Evolutionary conservation across 176 grass and related monocot genomes (phyloP).

Genomic region (Hordeum vulgare): DNA sequence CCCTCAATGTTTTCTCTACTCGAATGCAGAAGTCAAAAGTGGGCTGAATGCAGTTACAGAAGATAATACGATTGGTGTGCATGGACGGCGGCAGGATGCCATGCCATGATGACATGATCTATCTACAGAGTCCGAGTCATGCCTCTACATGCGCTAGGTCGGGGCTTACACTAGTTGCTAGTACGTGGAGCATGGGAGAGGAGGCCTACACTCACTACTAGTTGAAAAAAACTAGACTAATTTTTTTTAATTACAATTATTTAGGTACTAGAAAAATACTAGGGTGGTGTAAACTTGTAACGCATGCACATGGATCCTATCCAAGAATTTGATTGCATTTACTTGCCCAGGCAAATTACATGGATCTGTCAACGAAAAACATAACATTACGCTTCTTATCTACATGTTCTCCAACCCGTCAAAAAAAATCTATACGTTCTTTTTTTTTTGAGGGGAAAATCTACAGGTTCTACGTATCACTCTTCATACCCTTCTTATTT

Average conservation of each 20-base stretch:
- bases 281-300: background rate
- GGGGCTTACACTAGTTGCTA: slow-evolving; percentile 3
- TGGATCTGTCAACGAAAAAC: background rate
- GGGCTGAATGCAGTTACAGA: background rate
- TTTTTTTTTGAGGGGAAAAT: no score
- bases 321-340: background rate
- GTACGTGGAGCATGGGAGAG: background rate
- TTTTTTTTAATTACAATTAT: no score
- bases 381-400: background rate
- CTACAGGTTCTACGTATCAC: background rate
- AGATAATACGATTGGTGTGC: background rate
- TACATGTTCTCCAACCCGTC: background rate
- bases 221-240: no score
- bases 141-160: background rate
- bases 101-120: background rate
- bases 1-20: background rate
- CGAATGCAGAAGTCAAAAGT: background rate
- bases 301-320: no score
- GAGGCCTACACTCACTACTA: background rate
- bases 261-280: no score
- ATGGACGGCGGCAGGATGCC: slow-evolving; percentile 17
- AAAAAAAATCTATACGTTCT: no score
- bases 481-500: background rate
- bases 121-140: slow-evolving; percentile 1
- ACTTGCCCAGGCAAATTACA: background rate